phyloP scores from a whole-genome alignment of 192 early-diverging fungal genomes.

The Gonapodya sp. region DNA sequence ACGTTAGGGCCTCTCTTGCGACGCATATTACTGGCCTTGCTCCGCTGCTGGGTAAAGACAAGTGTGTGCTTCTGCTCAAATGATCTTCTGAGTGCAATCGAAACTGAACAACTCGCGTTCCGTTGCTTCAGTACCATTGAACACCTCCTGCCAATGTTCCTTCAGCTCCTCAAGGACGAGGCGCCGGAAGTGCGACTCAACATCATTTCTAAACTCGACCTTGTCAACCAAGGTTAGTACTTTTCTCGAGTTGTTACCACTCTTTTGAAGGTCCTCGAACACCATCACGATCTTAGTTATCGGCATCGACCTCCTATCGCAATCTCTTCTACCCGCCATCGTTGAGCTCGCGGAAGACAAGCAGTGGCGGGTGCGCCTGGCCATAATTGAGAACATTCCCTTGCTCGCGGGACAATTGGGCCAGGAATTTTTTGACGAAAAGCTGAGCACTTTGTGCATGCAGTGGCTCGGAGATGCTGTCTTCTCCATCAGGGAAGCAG shows the following conservation, averaged over 20 bases:
- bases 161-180: conserved; percentile 95
- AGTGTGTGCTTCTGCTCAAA: conserved; percentile 32
- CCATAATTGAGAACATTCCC: conserved; percentile 99
- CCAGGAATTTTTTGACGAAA: conserved; percentile 93
- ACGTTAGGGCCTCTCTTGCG: conserved; percentile 89
- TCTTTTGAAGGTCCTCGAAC: not conserved
- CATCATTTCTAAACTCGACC: conserved; percentile 96
- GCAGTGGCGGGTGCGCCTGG: conserved; percentile 98
- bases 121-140: conserved; percentile 66
- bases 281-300: conserved; percentile 45
- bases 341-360: conserved; percentile 99
- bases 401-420: conserved; percentile 93
- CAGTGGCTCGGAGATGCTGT: conserved; percentile 97
- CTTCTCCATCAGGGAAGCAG: conserved; percentile 95
- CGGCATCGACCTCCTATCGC: conserved; percentile 94
- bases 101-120: not conserved
- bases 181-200: conserved; percentile 95
- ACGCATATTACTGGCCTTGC: conserved; percentile 93
- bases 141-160: conserved; percentile 86
- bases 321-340: conserved; percentile 93
- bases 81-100: not conserved
- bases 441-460: conserved; percentile 90
- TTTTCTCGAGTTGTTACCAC: not conserved
- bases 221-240: conserved; percentile 71
- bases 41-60: conserved; percentile 88